A percentile compares a stretch with the other conserved stretches of the same genome.
Evolutionary conservation across 1,284 basidiomycete species (phyloP).

Genomic region (Ustilago loliicola): DNA sequence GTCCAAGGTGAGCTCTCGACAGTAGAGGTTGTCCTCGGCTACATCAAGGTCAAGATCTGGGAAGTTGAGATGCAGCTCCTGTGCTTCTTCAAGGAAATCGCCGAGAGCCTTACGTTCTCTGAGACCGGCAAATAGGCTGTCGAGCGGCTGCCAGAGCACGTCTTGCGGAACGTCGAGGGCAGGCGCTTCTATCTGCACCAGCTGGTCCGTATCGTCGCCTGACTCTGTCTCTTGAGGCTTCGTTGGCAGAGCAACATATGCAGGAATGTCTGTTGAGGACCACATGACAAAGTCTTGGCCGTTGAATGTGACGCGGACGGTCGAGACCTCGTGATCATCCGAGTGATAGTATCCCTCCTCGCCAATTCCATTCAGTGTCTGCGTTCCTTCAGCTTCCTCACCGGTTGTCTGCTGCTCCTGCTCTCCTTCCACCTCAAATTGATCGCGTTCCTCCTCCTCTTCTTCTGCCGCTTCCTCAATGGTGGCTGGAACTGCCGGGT

Average conservation of each 20-base stretch:
- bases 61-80: constrained; percentile 57
- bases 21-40: constrained; percentile 66
- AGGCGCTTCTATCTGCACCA: constrained; percentile 54
- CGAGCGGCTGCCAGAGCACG: constrained; percentile 62
- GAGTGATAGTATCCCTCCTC: constrained; percentile 9
- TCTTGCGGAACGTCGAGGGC: constrained; percentile 46
- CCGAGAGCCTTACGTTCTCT: constrained; percentile 62
- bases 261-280: constrained; percentile 40
- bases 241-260: constrained; percentile 15
- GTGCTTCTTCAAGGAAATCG: constrained; percentile 68
- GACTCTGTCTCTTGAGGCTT: not conserved
- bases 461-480: not conserved
- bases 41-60: constrained; percentile 62
- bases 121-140: constrained; percentile 59
- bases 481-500: not conserved
- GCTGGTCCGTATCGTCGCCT: constrained; percentile 10
- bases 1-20: constrained; percentile 62
- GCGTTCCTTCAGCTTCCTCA: constrained; percentile 9
- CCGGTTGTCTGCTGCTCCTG: not conserved
- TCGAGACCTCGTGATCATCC: constrained; percentile 15
- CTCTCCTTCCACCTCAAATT: constrained; percentile 14
- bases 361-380: constrained; percentile 7
- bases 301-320: constrained; percentile 62
- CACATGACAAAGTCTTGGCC: constrained; percentile 67
- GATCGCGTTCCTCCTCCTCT: constrained; percentile 5